phyloP scores from a whole-genome alignment of 371 early-diverging fungal species.

The Mucor indicus region DNA sequence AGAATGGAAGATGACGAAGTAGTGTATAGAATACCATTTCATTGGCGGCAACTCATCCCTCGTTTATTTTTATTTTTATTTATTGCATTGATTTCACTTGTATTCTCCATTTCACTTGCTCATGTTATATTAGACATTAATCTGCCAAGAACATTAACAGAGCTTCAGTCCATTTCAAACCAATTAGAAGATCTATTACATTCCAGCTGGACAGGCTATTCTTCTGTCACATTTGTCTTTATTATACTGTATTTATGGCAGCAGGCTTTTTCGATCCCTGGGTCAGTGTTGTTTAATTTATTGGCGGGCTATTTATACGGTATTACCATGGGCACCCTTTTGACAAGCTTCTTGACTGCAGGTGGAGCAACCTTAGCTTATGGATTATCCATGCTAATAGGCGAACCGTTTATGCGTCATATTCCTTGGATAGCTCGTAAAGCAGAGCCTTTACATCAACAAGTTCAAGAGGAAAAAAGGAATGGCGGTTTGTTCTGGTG shows the following conservation, averaged over 20 bases:
- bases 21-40: no score
- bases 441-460: conserved; percentile 27
- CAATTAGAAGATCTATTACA: conserved; percentile 32
- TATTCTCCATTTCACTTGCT: conserved; percentile 34
- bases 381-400: conserved; percentile 34
- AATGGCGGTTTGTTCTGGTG: conserved; percentile 44
- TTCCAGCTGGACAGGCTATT: conserved; percentile 31
- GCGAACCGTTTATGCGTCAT: conserved; percentile 46
- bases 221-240: conserved; percentile 37
- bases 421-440: conserved; percentile 37
- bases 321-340: conserved; percentile 29
- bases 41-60: conserved; percentile 30
- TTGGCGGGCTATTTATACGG: conserved; percentile 46
- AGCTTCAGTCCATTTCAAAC: conserved; percentile 32
- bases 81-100: conserved; percentile 33
- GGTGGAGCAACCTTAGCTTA: conserved; percentile 46
- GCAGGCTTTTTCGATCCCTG: conserved; percentile 50
- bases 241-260: conserved; percentile 49
- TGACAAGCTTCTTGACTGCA: conserved; percentile 43
- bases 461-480: conserved; percentile 26
- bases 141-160: conserved; percentile 40
- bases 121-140: conserved; percentile 35
- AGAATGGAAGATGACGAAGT: no score
- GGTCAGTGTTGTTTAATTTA: conserved; percentile 44
- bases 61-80: conserved; percentile 28